Evolutionary conservation across 2,329 filamentous ascomycete species (phyloP).

Genomic region (Microsporum canis): DNA sequence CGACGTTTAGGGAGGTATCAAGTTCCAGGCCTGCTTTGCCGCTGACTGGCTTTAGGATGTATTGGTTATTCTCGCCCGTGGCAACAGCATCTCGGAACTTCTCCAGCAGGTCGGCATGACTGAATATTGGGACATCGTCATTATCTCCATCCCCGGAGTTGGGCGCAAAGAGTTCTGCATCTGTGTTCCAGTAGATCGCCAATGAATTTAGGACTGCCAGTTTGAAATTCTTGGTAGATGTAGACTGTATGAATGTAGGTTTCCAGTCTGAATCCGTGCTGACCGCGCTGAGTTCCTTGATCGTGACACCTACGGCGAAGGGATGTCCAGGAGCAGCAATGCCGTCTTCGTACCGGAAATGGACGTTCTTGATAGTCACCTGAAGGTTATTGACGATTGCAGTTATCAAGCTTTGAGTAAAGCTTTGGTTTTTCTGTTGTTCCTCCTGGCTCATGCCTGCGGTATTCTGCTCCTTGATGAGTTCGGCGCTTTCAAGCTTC

Average conservation of each 20-base stretch:
- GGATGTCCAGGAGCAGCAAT: constrained; percentile 91
- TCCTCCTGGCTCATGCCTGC: constrained; percentile 92
- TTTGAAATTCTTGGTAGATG: constrained; percentile 76
- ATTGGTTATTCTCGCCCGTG: constrained; percentile 70
- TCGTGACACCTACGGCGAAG: constrained; percentile 80
- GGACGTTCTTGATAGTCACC: constrained; percentile 95
- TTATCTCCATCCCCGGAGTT: constrained; percentile 60
- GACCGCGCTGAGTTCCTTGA: constrained; percentile 93
- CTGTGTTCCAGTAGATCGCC: constrained; percentile 97
- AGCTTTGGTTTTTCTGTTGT: constrained; percentile 94
- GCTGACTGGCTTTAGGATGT: constrained; percentile 89
- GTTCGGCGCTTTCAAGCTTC: constrained; percentile 89
- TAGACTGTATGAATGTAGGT: constrained; percentile 88
- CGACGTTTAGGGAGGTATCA: constrained; percentile 75
- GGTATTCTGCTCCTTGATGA: constrained; percentile 83
- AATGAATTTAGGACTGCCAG: constrained; percentile 80
- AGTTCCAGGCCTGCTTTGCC: constrained; percentile 90
- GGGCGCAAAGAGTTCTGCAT: constrained; percentile 69
- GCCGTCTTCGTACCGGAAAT: constrained; percentile 95
- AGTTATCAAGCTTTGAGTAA: constrained; percentile 85
- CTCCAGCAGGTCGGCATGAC: constrained; percentile 62
- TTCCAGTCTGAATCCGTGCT: constrained; percentile 93
- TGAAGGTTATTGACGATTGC: constrained; percentile 98
- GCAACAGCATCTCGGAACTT: constrained; percentile 71
- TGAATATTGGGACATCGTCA: constrained; percentile 47